Evolutionary conservation across 129 eudicot species (phyloP), one percentile per base, ranked within the genome.

Genomic region (Artemisia tridentata): DNA sequence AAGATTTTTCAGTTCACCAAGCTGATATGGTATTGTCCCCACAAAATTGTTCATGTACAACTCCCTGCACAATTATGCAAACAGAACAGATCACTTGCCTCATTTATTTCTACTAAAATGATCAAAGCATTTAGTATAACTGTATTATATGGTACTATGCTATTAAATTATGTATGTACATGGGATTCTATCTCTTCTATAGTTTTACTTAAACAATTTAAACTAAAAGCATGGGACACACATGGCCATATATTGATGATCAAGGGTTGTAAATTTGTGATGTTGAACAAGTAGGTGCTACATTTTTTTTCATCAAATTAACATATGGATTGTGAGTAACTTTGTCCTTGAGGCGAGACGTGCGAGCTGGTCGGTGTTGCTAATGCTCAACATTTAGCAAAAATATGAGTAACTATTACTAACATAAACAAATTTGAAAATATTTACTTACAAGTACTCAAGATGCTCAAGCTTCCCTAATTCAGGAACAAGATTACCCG

Each of bases 401-500:
- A 34, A 34, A 1, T 34, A 34, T 6, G 41, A 38, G 45, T 38
- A 38, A 7, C 2, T 38, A 7, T 38, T 20, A 13, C 0, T 2
- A 19, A 19, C 11, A 54, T 21, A 17, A 17, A 17, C 2, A 38
- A 12, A 45, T 50, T 29, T 23, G 17, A 49, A n/a, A 53, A 34
- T 12, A 20, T 69, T 20, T 75, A 76, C 91, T 81, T 73, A 86
- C 96, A 89, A 72, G 75, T 89, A 89, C 71, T 89, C 88, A 80
- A 86, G 96, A 47, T 65, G 84, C 63, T 80, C 82, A 7, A 89
- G 86, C 73, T 80, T 86, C 71, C 93, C 96, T 68, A 86, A 75
- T 63, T 89, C 88, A 10, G 90, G 88, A 38, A 86, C 96, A 51
- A 89, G 81, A 16, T 70, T 79, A 16, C 96, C 96, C 23, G 90